phyloP scores from a whole-genome alignment of 1,284 basidiomycete species.

The Xerocomus nothofagi region DNA sequence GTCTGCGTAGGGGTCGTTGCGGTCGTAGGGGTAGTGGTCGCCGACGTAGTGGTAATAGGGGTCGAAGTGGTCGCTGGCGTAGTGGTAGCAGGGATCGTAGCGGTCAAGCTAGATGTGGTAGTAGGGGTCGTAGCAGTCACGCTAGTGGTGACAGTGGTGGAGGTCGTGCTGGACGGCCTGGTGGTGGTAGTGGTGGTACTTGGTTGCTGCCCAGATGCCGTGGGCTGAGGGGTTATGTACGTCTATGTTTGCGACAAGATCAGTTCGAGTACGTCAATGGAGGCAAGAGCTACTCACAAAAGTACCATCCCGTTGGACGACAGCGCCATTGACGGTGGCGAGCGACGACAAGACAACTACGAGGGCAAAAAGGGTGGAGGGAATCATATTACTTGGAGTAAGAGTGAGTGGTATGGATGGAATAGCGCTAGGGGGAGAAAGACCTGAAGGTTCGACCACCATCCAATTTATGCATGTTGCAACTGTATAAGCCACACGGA shows the following conservation, averaged over 20 bases:
- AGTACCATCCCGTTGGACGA: slow-evolving; percentile 18
- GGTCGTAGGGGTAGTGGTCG: background rate
- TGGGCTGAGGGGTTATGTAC: slow-evolving; percentile 10
- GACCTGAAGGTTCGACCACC: too few species aligned
- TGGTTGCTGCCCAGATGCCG: background rate
- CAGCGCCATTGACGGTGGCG: slow-evolving; percentile 12
- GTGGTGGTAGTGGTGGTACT: background rate
- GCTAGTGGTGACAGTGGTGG: background rate
- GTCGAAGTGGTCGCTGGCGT: background rate
- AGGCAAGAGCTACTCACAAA: slow-evolving; percentile 9
- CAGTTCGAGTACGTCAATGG: background rate
- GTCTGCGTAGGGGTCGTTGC: background rate
- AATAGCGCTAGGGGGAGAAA: too few species aligned
- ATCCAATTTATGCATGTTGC: too few species aligned
- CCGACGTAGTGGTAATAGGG: background rate
- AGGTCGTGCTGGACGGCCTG: background rate
- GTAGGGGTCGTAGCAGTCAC: background rate
- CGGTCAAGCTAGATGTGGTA: too few species aligned
- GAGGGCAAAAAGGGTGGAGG: slow-evolving; percentile 14
- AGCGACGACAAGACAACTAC: slow-evolving; percentile 14
- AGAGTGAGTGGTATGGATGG: background rate
- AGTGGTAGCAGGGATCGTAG: background rate
- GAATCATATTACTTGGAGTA: slow-evolving; percentile 14
- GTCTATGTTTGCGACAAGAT: slow-evolving; percentile 6
- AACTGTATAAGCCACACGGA: too few species aligned